Evolutionary conservation across 2,329 filamentous ascomycete genomes (phyloP), one percentile per base, ranked within the genome.

Genomic region (Dendryphion nanum): DNA sequence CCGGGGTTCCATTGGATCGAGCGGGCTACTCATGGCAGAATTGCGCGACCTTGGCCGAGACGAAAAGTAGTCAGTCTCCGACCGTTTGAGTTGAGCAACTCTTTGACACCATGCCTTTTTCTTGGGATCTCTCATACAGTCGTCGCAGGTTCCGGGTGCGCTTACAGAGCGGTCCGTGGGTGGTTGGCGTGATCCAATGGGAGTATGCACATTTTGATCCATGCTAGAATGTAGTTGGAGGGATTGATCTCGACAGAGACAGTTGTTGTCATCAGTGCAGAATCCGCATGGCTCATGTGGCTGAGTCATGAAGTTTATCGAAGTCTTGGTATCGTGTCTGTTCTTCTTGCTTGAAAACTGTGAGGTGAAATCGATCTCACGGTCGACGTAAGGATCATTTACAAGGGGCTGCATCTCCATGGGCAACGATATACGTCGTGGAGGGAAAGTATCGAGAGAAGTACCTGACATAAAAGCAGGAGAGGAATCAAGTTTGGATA

Each of bases 101-200:
- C 59, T 41, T 35, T 61, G 52, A 20, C 62, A 66, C 60, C 62
- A 63, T 10, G 59, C 61, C 29, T 47, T 47, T 42, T 66, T 58
- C 12, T 50, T 47, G 6, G 63, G 63, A 36, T 67, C 59, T 13
- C 44, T 41, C 44, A 61, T 55, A 34, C 63, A 67, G 31, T 61
- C 60, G 8, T 48, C 50, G 40, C 63, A 67, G 26, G 58, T 58
- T n/a, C 63, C 63, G 2, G 63, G 62, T 3, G 43, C 55, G 4
- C 37, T 46, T 16, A 46, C 45, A 21, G 37, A 37, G 12, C 37
- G 38, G 4, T 18, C 24, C 8, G 21, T 32, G 15, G n/a, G 18
- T 18, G 30, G 10, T 26, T 18, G 30, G 20, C 50, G 48, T 5
- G 20, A 19, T 7, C 35, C 37, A 17, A 40, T 33, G 12, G 44